Evolutionary conservation across 805 yeast genomes (phyloP).

Genomic region (Allodekkera sacchari): DNA sequence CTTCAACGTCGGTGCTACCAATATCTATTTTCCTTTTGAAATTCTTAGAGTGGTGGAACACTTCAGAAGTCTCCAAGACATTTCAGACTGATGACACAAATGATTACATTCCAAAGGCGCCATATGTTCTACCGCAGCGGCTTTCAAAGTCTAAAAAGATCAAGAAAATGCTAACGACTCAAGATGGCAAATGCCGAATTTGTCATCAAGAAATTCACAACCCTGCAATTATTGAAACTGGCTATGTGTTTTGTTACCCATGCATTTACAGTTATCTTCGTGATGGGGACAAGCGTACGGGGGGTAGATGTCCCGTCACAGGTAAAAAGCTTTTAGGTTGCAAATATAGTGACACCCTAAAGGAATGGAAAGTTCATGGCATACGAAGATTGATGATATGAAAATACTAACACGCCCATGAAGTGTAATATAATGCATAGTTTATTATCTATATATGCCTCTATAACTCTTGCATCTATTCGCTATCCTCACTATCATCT

Average conservation of each 20-base stretch:
- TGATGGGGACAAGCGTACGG: slow-evolving; percentile 35
- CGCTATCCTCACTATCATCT: slow-evolving; percentile 36
- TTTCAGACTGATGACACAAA: slow-evolving; percentile 36
- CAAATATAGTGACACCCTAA: slow-evolving; percentile 44
- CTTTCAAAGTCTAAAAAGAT: slow-evolving; percentile 6
- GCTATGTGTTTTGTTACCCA: slow-evolving; percentile 81
- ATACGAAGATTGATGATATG: slow-evolving; percentile 64
- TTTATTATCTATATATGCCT: not conserved
- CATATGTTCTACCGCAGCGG: slow-evolving; percentile 8
- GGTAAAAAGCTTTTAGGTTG: slow-evolving; percentile 68
- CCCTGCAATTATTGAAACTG: slow-evolving; percentile 87
- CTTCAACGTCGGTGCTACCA: slow-evolving; percentile 52
- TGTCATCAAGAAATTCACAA: slow-evolving; percentile 59
- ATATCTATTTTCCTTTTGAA: slow-evolving; percentile 73
- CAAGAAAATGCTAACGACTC: slow-evolving; percentile 16
- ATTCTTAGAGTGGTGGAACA: slow-evolving; percentile 90
- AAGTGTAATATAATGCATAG: slow-evolving; percentile 1
- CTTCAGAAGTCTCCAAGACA: slow-evolving; percentile 56
- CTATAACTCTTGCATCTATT: slow-evolving; percentile 4
- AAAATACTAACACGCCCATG: not conserved
- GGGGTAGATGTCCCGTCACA: slow-evolving; percentile 81
- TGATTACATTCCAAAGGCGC: slow-evolving; percentile 16
- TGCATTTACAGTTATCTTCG: slow-evolving; percentile 67
- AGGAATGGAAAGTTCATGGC: slow-evolving; percentile 69
- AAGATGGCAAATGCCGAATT: slow-evolving; percentile 49